phyloP scores from a whole-genome alignment of 352 stramenopile species.

The Globisporangium nodosum region DNA sequence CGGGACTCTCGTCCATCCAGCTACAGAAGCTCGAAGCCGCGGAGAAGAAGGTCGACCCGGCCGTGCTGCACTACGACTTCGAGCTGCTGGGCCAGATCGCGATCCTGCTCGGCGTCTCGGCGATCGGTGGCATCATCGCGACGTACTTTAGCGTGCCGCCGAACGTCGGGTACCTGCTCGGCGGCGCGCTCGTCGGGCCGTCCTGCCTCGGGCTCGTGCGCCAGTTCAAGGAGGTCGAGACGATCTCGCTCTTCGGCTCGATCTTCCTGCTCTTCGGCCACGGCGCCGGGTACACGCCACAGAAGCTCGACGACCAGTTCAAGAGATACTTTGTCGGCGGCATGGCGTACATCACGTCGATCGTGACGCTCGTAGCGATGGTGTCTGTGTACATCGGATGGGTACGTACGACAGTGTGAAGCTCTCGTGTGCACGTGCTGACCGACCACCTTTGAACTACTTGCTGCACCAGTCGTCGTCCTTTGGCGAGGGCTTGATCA shows the following conservation, averaged over 20 bases:
- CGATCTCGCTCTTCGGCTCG: constrained; percentile 90
- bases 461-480: constrained; percentile 37
- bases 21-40: constrained; percentile 71
- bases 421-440: neutral
- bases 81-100: constrained; percentile 81
- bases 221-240: constrained; percentile 91
- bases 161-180: constrained; percentile 89
- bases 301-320: constrained; percentile 61
- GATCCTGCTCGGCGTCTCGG: constrained; percentile 70
- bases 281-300: constrained; percentile 64
- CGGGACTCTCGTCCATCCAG: constrained; percentile 52
- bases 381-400: constrained; percentile 72
- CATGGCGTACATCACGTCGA: constrained; percentile 66
- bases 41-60: constrained; percentile 78
- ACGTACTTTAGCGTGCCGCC: constrained; percentile 86
- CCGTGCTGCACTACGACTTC: constrained; percentile 85
- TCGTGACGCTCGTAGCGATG: constrained; percentile 63
- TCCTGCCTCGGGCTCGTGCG: constrained; percentile 82
- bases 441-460: neutral
- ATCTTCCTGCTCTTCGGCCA: constrained; percentile 93
- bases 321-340: constrained; percentile 68
- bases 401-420: constrained; percentile 20
- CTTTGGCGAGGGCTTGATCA: constrained; percentile 68
- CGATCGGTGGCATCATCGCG: constrained; percentile 86
- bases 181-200: constrained; percentile 86